Conservation (phyloP, 495 filamentous ascomycete genomes). For the Xylaria venustula region DNA sequence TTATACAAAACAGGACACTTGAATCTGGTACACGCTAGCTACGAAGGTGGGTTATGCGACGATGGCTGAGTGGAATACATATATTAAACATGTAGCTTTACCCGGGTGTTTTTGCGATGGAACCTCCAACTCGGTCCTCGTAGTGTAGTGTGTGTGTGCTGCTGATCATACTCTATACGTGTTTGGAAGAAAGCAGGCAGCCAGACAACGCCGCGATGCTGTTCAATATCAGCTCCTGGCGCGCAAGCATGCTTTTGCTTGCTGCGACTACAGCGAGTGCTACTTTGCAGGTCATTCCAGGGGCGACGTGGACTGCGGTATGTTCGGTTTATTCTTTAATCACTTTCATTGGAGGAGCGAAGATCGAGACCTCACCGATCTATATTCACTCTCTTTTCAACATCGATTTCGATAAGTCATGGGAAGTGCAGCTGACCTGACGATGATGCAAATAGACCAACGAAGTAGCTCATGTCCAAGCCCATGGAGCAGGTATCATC, state of each 20-base stretch:
- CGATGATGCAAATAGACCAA: slow-evolving; percentile 32
- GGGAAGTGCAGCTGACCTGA: background rate
- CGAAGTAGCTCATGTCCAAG: slow-evolving; percentile 58
- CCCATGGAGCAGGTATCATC: slow-evolving; percentile 56
- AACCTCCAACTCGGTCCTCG: background rate
- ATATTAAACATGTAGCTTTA: background rate
- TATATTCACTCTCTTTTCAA: background rate
- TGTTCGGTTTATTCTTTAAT: slow-evolving; percentile 3
- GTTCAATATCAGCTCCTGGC: background rate
- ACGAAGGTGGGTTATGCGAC: background rate
- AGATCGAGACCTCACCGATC: no score
- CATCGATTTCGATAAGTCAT: background rate
- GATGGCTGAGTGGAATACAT: background rate
- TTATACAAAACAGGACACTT: background rate
- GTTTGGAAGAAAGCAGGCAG: background rate
- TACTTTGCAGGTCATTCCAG: slow-evolving; percentile 45
- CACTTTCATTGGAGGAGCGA: background rate
- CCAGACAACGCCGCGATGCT: background rate
- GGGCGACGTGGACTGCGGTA: slow-evolving; percentile 50
- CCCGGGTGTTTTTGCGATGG: background rate
- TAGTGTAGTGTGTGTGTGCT: background rate
- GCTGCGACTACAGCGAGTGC: slow-evolving; percentile 8
- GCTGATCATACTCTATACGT: background rate
- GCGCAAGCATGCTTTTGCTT: slow-evolving; percentile 6
- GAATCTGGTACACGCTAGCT: background rate